Conservation (phyloP, 257 asterid species). For the Linaria vulgaris region DNA sequence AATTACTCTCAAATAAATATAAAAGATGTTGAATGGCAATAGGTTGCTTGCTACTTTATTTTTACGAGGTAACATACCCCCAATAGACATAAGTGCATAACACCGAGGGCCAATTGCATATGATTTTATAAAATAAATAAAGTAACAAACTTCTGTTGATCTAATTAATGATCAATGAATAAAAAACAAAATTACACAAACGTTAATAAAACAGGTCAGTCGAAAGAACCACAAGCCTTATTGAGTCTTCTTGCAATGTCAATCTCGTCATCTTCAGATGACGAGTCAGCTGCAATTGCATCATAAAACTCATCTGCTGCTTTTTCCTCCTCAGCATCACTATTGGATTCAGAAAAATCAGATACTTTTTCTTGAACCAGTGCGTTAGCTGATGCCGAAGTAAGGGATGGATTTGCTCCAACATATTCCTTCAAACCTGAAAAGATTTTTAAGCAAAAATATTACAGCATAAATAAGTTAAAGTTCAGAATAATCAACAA, state of each 20-base stretch:
- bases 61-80: no score
- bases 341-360: conserved; percentile 47
- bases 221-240: conserved; percentile 46
- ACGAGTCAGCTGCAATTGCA: conserved; percentile 74
- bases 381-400: conserved; percentile 43
- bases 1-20: no score
- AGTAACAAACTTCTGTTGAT: no score
- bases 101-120: no score
- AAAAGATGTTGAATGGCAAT: no score
- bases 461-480: no score
- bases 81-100: no score
- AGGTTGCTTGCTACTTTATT: no score
- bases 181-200: conserved; percentile 17
- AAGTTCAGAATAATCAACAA: no score
- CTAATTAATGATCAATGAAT: conserved; percentile 59
- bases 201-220: conserved; percentile 5
- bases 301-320: conserved; percentile 83
- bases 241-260: conserved; percentile 49
- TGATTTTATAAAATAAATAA: no score
- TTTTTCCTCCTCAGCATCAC: conserved; percentile 68
- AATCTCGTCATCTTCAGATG: conserved; percentile 58
- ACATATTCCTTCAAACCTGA: conserved; percentile 92
- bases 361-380: conserved; percentile 52
- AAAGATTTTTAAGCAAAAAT: conserved; percentile 18
- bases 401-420: conserved; percentile 79